phyloP scores from a whole-genome alignment of 441 rosid genomes.

The Metrosideros polymorpha region DNA sequence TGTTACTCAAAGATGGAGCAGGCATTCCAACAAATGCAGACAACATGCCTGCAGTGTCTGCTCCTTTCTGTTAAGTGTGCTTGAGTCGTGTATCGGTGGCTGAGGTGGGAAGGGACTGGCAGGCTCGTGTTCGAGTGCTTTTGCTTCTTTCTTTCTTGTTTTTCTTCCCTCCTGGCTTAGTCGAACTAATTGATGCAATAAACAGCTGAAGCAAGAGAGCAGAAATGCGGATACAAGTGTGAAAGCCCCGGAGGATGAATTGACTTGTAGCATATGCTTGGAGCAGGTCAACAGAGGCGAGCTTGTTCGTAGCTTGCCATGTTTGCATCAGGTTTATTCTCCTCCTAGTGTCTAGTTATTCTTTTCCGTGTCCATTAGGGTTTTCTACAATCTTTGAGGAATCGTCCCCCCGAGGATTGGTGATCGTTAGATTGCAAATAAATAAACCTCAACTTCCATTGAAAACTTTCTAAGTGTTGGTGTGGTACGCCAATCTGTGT shows the following conservation, averaged over 20 bases:
- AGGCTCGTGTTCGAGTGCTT: not conserved
- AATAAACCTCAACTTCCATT: not conserved
- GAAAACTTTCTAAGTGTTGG: not conserved
- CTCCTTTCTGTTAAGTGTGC: not conserved
- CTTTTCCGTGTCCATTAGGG: not conserved
- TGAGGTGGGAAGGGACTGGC: not conserved
- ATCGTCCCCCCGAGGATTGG: not conserved
- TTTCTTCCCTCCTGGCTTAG: not conserved
- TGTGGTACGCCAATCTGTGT: not conserved
- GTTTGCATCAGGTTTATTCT: constrained; percentile 36
- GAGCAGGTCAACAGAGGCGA: constrained; percentile 37
- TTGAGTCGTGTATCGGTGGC: not conserved
- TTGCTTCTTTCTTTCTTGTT: not conserved
- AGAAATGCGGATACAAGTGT: constrained; percentile 9
- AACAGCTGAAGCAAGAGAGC: constrained; percentile 26
- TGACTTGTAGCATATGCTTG: constrained; percentile 41
- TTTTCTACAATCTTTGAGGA: not conserved
- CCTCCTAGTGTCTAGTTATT: not conserved
- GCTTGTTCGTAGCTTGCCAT: constrained; percentile 43
- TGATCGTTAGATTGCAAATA: not conserved
- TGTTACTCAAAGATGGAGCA: not conserved
- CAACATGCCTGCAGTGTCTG: not conserved
- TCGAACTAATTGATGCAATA: not conserved
- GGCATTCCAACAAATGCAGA: not conserved
- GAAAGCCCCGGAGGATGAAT: constrained; percentile 27